Percentiles rank a stretch among this genome's conserved stretches.
These are phyloP conservation scores for Phytophthora pinifolia DNA, from an alignment of 352 stramenopile genomes.

Conservation along the genomic window DNA sequence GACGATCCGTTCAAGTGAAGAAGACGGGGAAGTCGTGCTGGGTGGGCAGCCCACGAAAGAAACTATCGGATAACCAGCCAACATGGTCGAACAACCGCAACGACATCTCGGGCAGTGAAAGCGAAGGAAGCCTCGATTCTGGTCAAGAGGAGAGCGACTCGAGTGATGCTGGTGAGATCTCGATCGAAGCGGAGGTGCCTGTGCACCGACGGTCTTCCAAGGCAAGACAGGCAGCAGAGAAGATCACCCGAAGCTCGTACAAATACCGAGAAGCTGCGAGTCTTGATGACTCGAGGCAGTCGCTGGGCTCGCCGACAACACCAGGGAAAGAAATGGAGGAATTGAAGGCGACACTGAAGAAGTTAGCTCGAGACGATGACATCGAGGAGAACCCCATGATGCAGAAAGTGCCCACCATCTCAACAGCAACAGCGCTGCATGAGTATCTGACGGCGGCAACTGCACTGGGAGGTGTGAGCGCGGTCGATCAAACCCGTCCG, in stretches of 20 bases:
- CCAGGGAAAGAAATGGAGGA: slow-evolving; percentile 64
- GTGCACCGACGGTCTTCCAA: slow-evolving; percentile 6
- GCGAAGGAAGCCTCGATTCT: slow-evolving; percentile 7
- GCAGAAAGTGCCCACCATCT: slow-evolving; percentile 10
- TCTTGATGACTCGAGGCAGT: slow-evolving; percentile 20
- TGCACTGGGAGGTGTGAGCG: slow-evolving; percentile 12
- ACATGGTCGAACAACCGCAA: slow-evolving; percentile 12
- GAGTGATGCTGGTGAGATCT: slow-evolving; percentile 11
- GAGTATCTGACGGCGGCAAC: slow-evolving; percentile 37
- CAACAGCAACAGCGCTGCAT: slow-evolving; percentile 13
- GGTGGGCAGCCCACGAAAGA: slow-evolving; percentile 2
- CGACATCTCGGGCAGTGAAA: slow-evolving; percentile 21
- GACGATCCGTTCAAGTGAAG: not conserved
- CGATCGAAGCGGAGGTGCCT: slow-evolving; percentile 7
- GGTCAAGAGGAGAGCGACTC: slow-evolving; percentile 5
- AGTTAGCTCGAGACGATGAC: slow-evolving; percentile 46
- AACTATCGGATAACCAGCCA: slow-evolving; percentile 4
- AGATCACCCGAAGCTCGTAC: slow-evolving; percentile 2
- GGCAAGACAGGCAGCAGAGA: not conserved
- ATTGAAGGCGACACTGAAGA: slow-evolving; percentile 71
- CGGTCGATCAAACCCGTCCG: slow-evolving; percentile 24
- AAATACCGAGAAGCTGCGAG: not conserved
- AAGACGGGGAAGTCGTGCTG: slow-evolving; percentile 7
- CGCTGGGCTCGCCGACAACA: slow-evolving; percentile 31
- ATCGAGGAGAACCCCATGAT: slow-evolving; percentile 5